A percentile compares a stretch with the other conserved stretches of the same genome.
These are phyloP conservation scores for Begonia masoniana DNA, from an alignment of 306 rosid genomes.

Conservation along the genomic window DNA sequence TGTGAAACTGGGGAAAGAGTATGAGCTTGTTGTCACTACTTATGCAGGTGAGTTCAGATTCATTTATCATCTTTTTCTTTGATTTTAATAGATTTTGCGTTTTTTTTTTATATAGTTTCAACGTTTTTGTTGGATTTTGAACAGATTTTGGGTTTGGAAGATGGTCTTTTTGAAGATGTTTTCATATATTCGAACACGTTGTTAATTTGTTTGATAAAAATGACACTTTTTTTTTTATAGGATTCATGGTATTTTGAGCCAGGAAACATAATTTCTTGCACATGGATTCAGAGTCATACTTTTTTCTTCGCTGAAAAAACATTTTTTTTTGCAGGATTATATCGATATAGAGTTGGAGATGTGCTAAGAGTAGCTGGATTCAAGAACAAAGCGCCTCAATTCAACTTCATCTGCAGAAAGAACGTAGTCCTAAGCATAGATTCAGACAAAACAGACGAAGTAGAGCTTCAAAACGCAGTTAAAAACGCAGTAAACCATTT, in stretches of 20 bases:
- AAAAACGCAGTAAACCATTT: constrained; percentile 4
- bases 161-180: no score
- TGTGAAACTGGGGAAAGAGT: constrained; percentile 11
- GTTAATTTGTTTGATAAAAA: no score
- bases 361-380: constrained; percentile 5
- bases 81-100: no score
- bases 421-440: constrained; percentile 4
- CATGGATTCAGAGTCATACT: not conserved
- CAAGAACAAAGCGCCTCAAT: constrained; percentile 6
- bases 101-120: no score
- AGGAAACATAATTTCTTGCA: no score
- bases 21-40: constrained; percentile 15
- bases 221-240: no score
- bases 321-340: not conserved
- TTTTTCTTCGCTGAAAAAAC: not conserved
- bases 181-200: no score
- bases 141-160: no score
- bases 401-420: constrained; percentile 7
- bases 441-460: constrained; percentile 2
- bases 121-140: no score
- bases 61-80: not conserved
- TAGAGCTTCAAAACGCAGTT: constrained; percentile 5
- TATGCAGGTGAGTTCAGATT: constrained; percentile 6
- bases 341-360: constrained; percentile 4
- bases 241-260: no score